These are phyloP conservation scores for Filobasidium floriforme DNA, from an alignment of 768 basidiomycete species.

Conservation along the genomic window DNA sequence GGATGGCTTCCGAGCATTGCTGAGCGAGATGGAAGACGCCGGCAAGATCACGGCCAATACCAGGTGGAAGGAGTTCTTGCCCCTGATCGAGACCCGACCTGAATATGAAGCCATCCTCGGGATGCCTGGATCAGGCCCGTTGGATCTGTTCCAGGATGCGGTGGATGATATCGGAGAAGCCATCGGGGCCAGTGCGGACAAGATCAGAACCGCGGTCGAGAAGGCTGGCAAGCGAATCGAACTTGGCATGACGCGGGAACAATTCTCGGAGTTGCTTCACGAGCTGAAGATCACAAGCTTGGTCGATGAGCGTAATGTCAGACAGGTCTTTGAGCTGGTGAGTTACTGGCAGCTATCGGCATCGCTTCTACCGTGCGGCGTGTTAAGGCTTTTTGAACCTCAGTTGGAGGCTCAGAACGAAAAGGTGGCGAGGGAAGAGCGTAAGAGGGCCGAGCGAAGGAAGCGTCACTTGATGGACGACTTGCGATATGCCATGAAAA, in stretches of 20 bases:
- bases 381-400: background rate
- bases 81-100: conserved; percentile 63
- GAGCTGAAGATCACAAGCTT: conserved; percentile 52
- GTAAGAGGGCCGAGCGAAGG: conserved; percentile 58
- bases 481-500: conserved; percentile 87
- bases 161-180: conserved; percentile 81
- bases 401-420: conserved; percentile 64
- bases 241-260: conserved; percentile 34
- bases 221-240: conserved; percentile 32
- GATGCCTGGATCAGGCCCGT: conserved; percentile 84
- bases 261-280: conserved; percentile 37
- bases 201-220: conserved; percentile 47
- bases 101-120: conserved; percentile 86
- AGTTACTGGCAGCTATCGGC: background rate
- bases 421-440: conserved; percentile 74
- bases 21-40: conserved; percentile 59
- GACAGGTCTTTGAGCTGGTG: conserved; percentile 48
- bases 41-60: conserved; percentile 69
- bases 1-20: conserved; percentile 77
- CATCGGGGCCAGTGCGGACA: conserved; percentile 67
- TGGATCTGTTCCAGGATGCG: conserved; percentile 92
- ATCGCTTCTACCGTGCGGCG: too few species aligned
- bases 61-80: conserved; percentile 87
- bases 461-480: conserved; percentile 88
- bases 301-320: conserved; percentile 56